Percentiles rank a stretch among this genome's conserved stretches.
phyloP scores from a whole-genome alignment of 2,329 filamentous ascomycete genomes.

The Colletotrichum lentis region DNA sequence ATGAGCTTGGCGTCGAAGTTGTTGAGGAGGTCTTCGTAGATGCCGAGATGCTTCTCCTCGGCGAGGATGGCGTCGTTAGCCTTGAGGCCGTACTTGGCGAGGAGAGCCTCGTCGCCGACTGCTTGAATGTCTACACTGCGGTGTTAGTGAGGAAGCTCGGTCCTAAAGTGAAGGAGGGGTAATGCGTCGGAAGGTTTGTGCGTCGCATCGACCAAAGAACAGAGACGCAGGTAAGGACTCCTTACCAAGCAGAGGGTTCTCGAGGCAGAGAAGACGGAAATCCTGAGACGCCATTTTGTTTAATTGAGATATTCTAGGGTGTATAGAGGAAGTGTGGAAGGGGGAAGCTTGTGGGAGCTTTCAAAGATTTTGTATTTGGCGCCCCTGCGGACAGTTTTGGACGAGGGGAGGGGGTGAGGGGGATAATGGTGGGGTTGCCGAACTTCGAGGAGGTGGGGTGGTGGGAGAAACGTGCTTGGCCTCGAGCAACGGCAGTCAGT shows the following conservation, averaged over 20 bases:
- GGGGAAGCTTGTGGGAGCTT: conserved; percentile 20
- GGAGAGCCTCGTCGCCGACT: conserved; percentile 79
- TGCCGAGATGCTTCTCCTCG: conserved; percentile 84
- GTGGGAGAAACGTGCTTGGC: conserved; percentile 35
- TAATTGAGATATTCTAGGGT: conserved; percentile 39
- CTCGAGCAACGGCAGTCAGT: neutral
- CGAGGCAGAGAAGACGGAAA: conserved; percentile 89
- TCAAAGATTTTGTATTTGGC: conserved; percentile 43
- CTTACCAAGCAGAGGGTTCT: conserved; percentile 95
- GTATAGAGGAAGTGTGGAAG: conserved; percentile 33
- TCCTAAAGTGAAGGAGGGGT: conserved; percentile 32
- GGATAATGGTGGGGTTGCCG: conserved; percentile 41
- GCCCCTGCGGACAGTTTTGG: conserved; percentile 42
- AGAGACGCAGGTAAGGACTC: conserved; percentile 34
- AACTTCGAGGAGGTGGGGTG: conserved; percentile 32
- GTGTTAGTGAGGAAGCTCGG: conserved; percentile 19
- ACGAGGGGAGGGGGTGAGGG: conserved; percentile 39
- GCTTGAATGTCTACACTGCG: conserved; percentile 82
- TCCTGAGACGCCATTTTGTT: conserved; percentile 78
- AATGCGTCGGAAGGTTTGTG: conserved; percentile 7
- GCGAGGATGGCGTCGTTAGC: conserved; percentile 97
- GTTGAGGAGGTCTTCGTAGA: conserved; percentile 93
- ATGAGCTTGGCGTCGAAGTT: conserved; percentile 94
- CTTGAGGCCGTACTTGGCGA: conserved; percentile 93
- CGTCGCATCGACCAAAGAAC: conserved; percentile 1